Conservation (phyloP, 768 basidiomycete species). For the Lentinula sp. region DNA sequence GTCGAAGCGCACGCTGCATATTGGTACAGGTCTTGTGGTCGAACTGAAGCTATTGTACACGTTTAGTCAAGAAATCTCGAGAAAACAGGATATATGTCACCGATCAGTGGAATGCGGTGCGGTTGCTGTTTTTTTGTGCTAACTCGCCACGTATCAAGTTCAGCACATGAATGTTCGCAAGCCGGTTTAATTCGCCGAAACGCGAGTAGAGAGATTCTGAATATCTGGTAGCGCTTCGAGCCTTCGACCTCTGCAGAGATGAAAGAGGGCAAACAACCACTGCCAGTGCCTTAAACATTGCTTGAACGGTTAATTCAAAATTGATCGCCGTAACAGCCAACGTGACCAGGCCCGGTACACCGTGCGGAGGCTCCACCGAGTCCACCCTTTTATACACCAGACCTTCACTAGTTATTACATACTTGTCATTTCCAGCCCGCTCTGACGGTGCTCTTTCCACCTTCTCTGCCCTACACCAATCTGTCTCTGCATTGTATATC, state of each 20-base stretch:
- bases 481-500: not conserved
- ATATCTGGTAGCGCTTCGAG: too few species aligned
- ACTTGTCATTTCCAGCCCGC: not conserved
- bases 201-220: too few species aligned
- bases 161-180: not conserved
- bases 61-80: not conserved
- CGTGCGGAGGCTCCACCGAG: not conserved
- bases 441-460: slow-evolving; percentile 3
- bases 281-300: not conserved
- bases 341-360: not conserved
- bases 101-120: not conserved
- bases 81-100: not conserved
- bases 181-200: too few species aligned
- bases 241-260: too few species aligned
- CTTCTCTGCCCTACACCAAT: slow-evolving; percentile 6
- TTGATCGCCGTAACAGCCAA: not conserved
- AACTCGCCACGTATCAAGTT: not conserved
- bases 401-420: not conserved
- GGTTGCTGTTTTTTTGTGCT: not conserved
- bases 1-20: not conserved
- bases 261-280: too few species aligned
- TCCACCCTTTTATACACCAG: not conserved
- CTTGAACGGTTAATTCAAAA: not conserved
- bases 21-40: not conserved
- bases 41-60: not conserved